Evolutionary conservation across 2,329 filamentous ascomycete species (phyloP).

Genomic region (Cladophialophora psammophila): DNA sequence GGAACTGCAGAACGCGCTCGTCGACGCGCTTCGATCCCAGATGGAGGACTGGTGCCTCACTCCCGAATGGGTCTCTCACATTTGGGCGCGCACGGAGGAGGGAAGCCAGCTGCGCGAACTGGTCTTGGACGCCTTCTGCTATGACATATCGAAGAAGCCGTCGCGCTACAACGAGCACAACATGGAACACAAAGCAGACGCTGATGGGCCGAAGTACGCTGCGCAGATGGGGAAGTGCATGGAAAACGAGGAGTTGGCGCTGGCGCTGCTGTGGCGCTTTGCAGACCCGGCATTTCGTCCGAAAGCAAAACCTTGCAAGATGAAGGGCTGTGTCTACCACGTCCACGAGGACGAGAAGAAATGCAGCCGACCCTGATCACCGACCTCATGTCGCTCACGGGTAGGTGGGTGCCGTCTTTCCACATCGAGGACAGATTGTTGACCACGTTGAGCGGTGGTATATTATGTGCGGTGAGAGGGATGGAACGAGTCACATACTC

Average conservation of each 20-base stretch:
- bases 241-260: background rate
- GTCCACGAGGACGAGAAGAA: conserved; percentile 12
- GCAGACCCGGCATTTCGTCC: background rate
- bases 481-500: too few species aligned
- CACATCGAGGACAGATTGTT: too few species aligned
- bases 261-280: conserved; percentile 10
- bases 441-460: too few species aligned
- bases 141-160: background rate
- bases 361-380: background rate
- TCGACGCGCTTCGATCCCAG: background rate
- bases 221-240: background rate
- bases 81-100: background rate
- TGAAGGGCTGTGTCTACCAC: conserved; percentile 11
- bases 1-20: conserved; percentile 20
- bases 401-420: too few species aligned
- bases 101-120: conserved; percentile 6
- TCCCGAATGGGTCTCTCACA: background rate
- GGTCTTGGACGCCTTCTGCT: background rate
- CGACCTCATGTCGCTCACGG: background rate
- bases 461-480: too few species aligned
- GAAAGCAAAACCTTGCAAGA: background rate
- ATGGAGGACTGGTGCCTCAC: background rate
- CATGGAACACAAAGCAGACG: background rate
- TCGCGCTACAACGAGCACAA: background rate
- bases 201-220: background rate